These are phyloP conservation scores for Fomitopsis pulvina DNA, from an alignment of 768 basidiomycete genomes.

Conservation along the genomic window DNA sequence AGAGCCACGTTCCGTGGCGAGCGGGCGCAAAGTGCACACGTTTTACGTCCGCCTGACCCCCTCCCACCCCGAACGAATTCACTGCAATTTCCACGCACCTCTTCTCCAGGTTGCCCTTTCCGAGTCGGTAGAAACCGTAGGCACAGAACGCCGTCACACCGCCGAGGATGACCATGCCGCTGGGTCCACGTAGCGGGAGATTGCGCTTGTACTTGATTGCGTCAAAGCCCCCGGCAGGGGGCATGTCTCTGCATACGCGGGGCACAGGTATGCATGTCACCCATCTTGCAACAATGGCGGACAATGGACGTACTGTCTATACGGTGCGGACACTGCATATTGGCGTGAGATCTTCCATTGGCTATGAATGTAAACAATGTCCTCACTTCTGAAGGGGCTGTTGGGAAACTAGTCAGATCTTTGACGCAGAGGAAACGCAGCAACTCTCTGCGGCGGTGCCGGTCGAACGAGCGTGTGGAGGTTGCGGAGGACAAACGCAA, in stretches of 20 bases:
- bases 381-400: background rate
- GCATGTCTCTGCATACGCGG: slow-evolving; percentile 72
- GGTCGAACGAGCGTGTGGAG: slow-evolving; percentile 4
- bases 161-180: slow-evolving; percentile 78
- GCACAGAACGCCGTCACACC: slow-evolving; percentile 82
- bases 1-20: slow-evolving; percentile 63
- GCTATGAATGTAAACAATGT: background rate
- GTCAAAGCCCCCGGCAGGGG: slow-evolving; percentile 90
- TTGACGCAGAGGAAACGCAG: background rate
- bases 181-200: slow-evolving; percentile 82
- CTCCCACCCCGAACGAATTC: slow-evolving; percentile 7
- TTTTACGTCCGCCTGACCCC: slow-evolving; percentile 60
- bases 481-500: background rate
- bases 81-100: slow-evolving; percentile 51
- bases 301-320: slow-evolving; percentile 49
- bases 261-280: slow-evolving; percentile 6
- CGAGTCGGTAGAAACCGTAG: slow-evolving; percentile 89
- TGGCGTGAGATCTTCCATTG: slow-evolving; percentile 6
- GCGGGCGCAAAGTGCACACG: slow-evolving; percentile 57
- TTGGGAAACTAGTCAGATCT: slow-evolving; percentile 1
- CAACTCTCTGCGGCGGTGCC: background rate
- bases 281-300: slow-evolving; percentile 8
- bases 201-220: slow-evolving; percentile 93
- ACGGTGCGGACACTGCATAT: slow-evolving; percentile 49
- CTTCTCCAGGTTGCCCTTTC: slow-evolving; percentile 87